Evolutionary conservation across 805 yeast species (phyloP), one percentile per base, ranked within the genome.

Genomic region (Barnettozyma siamensis): DNA sequence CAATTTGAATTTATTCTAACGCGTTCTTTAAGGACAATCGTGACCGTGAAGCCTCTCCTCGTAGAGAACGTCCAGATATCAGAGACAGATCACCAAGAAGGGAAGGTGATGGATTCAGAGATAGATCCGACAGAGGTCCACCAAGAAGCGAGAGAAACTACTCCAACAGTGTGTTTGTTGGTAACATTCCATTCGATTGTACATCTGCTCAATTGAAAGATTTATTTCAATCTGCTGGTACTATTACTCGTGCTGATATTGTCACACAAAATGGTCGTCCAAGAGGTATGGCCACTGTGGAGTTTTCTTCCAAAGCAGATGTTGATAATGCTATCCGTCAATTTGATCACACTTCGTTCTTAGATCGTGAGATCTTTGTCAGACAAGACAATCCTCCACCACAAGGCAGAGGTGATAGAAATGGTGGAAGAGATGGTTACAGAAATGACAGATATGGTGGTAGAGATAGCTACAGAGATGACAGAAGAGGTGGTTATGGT

Each of bases 371-470:
- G 53, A 83, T 88, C 33, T 88, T 83, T 62, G 95, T 89, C 9
- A 80, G 97, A 66, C 94, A 83, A 59, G 95, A 88, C 64, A 82
- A 86, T 59, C 93, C 93, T 28, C 93, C 93, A 21, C 93, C 91
- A 53, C 41, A 43, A 30, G 44, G 23, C 35, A 31, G 40, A 37
- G 20, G 38, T 24, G 42, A 44, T 23, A 45, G 41, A 13, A 40
- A 43, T 19, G 41, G 24, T 20, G 47, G 39, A 37, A 40, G 50
- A 37, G 36, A 42, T 31, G 42, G 41, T 12, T 36, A 23, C 34
- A 16, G 52, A 24, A 45, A 47, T 12, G 47, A 39, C 19, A 41
- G 49, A 24, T 34, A 38, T 30, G 29, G 33, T n/a, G 36, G 45
- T 28, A 44, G 32, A n/a, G 44, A 39, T 18, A 29, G 16, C 16